Conservation (phyloP, 2,329 filamentous ascomycete genomes). For the Alternaria conjuncta region DNA sequence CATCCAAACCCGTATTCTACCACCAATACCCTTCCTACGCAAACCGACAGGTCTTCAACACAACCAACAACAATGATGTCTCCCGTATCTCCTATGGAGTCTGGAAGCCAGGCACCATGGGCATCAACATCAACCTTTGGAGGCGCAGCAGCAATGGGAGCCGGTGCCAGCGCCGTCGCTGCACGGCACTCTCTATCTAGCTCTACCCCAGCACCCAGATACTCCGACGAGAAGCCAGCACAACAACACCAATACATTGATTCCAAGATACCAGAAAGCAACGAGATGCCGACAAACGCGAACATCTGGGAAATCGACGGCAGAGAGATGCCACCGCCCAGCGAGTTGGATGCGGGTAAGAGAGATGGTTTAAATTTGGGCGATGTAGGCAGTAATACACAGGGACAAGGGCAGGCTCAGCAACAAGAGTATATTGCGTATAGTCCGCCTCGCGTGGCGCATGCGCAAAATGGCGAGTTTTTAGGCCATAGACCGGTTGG, state of each 20-base stretch:
- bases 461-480: conserved; percentile 1
- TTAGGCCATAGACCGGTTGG: neutral
- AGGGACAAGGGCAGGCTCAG: neutral
- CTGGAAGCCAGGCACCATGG: conserved; percentile 2
- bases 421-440: neutral
- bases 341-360: conserved; percentile 9
- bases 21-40: neutral
- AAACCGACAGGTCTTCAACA: neutral
- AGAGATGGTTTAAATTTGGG: neutral
- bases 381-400: neutral
- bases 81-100: neutral
- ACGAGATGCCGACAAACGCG: conserved; percentile 15
- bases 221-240: conserved; percentile 6
- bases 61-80: neutral
- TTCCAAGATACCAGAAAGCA: neutral
- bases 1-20: neutral
- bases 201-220: neutral
- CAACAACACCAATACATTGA: neutral
- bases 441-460: neutral
- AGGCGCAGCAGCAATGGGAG: neutral
- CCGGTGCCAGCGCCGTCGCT: neutral
- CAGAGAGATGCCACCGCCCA: conserved; percentile 1
- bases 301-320: conserved; percentile 22
- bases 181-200: neutral
- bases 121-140: neutral